A percentile compares a stretch with the other conserved stretches of the same genome.
Evolutionary conservation across 2,329 filamentous ascomycete species (phyloP).

Genomic region (Fusarium piperis): DNA sequence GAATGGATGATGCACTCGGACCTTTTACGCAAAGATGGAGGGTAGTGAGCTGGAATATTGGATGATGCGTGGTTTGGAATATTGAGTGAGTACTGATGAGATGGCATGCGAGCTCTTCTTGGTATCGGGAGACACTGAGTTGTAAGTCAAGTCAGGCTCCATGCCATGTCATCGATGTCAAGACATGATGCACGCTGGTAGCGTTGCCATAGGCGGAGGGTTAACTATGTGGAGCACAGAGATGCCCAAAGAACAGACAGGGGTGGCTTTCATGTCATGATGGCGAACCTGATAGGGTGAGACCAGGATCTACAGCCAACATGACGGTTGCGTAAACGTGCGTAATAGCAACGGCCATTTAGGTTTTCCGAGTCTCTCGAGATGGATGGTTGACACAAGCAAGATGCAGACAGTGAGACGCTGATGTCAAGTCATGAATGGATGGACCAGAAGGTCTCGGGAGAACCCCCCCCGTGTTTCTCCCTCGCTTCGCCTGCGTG

Average conservation of each 20-base stretch:
- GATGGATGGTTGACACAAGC: neutral
- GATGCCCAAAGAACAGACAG: neutral
- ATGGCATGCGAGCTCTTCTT: neutral
- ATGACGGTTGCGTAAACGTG: slow-evolving; percentile 1
- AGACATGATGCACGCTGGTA: neutral
- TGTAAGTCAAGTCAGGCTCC: neutral
- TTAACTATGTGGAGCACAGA: neutral
- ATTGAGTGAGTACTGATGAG: neutral
- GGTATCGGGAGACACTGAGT: neutral
- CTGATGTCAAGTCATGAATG: neutral
- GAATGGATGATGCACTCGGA: neutral
- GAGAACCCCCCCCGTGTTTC: slow-evolving; percentile 4
- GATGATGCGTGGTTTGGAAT: neutral
- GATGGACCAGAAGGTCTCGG: slow-evolving; percentile 16
- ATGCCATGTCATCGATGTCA: neutral
- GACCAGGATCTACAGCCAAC: neutral
- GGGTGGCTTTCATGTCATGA: neutral
- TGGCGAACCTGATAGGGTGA: neutral
- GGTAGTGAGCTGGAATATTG: neutral
- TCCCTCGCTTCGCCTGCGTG: neutral
- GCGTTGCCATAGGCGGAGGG: neutral
- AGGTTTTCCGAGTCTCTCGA: neutral
- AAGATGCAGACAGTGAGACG: neutral
- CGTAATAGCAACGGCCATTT: slow-evolving; percentile 8
- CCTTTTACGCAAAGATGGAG: neutral